These are phyloP conservation scores for Ilyonectria robusta DNA, from an alignment of 2,329 filamentous ascomycete genomes.

Conservation along the genomic window DNA sequence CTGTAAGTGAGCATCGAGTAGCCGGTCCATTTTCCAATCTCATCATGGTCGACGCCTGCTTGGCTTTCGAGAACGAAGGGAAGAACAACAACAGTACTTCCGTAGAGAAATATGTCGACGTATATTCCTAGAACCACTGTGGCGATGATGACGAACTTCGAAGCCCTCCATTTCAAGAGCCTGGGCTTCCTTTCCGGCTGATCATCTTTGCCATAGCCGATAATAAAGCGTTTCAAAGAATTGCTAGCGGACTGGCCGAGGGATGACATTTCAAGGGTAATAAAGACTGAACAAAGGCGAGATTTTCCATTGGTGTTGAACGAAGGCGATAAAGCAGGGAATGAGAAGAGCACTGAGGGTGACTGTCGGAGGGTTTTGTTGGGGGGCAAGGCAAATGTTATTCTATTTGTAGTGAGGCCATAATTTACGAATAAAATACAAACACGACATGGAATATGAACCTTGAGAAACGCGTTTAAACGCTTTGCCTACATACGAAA, in stretches of 20 bases:
- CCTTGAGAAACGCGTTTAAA: not conserved
- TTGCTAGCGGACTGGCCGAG: not conserved
- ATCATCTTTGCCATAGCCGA: constrained; percentile 10
- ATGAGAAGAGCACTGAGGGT: not conserved
- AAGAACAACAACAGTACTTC: constrained; percentile 31
- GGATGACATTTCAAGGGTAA: not conserved
- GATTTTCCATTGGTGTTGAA: not conserved
- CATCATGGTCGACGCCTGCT: not conserved
- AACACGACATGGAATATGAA: not conserved
- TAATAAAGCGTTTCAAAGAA: constrained; percentile 11
- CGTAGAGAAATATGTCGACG: constrained; percentile 36
- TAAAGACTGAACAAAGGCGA: not conserved
- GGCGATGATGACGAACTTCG: constrained; percentile 23
- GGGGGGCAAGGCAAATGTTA: not conserved
- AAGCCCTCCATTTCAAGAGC: constrained; percentile 21
- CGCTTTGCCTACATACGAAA: not conserved
- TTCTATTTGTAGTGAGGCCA: not conserved
- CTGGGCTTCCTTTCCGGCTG: not conserved
- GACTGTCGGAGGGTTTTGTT: not conserved
- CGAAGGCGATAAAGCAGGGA: not conserved
- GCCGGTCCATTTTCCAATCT: constrained; percentile 18
- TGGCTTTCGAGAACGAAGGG: constrained; percentile 33
- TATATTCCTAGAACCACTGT: constrained; percentile 33
- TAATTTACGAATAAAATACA: not conserved
- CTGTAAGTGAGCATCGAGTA: constrained; percentile 33